Base-by-base conservation (phyloP, 371 early-diverging fungal genomes). In the Mortierella sp. region DNA sequence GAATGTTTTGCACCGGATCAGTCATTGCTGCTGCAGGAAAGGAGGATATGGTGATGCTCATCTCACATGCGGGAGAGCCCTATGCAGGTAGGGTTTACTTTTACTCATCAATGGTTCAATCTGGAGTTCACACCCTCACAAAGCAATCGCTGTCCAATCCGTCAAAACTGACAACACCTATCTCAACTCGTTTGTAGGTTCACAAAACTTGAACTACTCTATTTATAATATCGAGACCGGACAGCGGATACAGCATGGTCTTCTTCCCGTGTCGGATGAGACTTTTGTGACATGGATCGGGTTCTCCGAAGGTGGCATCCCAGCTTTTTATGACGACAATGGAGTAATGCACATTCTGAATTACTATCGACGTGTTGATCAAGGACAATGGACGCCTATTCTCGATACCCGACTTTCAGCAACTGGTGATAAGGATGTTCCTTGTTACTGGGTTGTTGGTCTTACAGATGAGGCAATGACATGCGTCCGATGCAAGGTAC, bases 251-350 rank as follows among this genome's bases (percentile, higher is more conserved):
- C 89, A 88, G 57, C 81, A 84, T 16, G 95, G 87, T 21, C 47
- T 62, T 5, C 74, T 96, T 5, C 93, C 95, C 9, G 67, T 96
- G 5, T 82, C 91, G 2, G 88, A 88, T 5, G 80, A 85, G 3
- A 82, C 89, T 19, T 80, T 81, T 21, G 68, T 97, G n/a, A 81
- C 80, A 6, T 97, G 98, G 98, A 71, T 89, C 5, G 96, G 96
- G 7, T 95, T 97, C 66, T 92, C 95, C 16, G 93, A 94, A 55
- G 83, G 88, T 9, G 90, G 90, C 46, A 90, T 91, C 43, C 92
- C 93, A 0, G 86, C 83, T 0, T 84, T 88, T 2, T 93, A 85
- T 70, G 94, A 95, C 71, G 90, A 93, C 9, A 72, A 73, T 2
- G 90, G 93, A 44, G 72, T 93, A 2, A 64, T 95, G 43, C 85